These are phyloP conservation scores for Fusarium lateritium DNA, from an alignment of 2,329 filamentous ascomycete genomes.

Conservation along the genomic window DNA sequence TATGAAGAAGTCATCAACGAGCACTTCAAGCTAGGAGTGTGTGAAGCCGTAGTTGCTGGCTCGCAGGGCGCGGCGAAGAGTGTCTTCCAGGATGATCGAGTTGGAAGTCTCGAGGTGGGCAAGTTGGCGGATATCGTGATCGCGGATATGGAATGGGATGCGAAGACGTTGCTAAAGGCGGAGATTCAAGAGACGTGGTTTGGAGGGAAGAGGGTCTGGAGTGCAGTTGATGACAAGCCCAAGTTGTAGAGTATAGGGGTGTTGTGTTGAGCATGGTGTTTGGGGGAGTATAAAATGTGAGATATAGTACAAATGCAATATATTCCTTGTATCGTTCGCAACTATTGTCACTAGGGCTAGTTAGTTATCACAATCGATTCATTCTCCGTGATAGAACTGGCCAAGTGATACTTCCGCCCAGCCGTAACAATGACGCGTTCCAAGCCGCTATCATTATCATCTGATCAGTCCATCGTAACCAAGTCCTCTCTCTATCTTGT, in stretches of 20 bases:
- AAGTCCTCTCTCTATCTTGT: constrained; percentile 13
- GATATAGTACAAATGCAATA: neutral
- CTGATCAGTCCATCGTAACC: neutral
- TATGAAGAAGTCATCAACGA: constrained; percentile 62
- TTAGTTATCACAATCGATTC: neutral
- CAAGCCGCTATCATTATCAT: constrained; percentile 12
- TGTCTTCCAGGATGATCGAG: constrained; percentile 64
- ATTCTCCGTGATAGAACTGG: neutral
- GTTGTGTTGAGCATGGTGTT: constrained; percentile 17
- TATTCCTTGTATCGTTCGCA: accelerated
- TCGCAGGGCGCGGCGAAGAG: constrained; percentile 68
- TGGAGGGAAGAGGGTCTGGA: constrained; percentile 60
- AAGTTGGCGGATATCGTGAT: constrained; percentile 69
- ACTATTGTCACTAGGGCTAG: neutral
- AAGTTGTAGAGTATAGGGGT: constrained; percentile 1
- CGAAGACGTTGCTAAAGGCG: constrained; percentile 61
- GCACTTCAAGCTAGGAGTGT: constrained; percentile 66
- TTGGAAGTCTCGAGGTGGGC: constrained; percentile 66
- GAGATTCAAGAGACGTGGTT: constrained; percentile 68
- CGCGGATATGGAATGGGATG: constrained; percentile 64
- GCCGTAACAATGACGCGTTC: constrained; percentile 6
- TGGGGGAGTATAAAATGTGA: constrained; percentile 21
- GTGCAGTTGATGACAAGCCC: neutral
- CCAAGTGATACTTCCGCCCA: neutral
- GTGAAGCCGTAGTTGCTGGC: constrained; percentile 65